These are phyloP conservation scores for Rosa hybrid DNA, from an alignment of 331 rosid genomes.

Conservation along the genomic window DNA sequence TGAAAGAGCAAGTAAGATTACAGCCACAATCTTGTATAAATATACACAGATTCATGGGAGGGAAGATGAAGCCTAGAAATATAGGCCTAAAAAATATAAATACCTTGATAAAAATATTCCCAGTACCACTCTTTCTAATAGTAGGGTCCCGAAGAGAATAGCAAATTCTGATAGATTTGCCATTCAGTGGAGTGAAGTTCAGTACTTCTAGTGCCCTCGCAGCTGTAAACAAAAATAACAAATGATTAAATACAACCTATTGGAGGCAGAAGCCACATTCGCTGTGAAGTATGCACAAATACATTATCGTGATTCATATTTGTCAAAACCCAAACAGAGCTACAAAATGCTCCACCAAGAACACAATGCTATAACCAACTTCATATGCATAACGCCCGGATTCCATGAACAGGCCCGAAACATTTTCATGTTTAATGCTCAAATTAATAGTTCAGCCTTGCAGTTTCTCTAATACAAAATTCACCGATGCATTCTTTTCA, in stretches of 20 bases:
- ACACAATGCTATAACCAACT: not conserved
- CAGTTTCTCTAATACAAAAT: not conserved
- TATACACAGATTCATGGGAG: no score
- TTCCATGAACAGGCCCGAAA: not conserved
- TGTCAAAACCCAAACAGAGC: not conserved
- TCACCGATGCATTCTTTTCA: not conserved
- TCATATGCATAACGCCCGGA: not conserved
- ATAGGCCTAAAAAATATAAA: not conserved
- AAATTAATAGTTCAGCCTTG: not conserved
- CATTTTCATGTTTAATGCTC: not conserved
- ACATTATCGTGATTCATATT: no score
- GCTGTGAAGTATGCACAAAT: not conserved
- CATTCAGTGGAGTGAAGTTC: conserved; percentile 77
- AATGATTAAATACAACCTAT: not conserved
- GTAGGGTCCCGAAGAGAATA: conserved; percentile 85
- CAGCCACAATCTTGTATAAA: not conserved
- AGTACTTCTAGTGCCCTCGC: conserved; percentile 72
- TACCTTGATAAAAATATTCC: conserved; percentile 81
- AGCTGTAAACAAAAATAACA: conserved; percentile 37
- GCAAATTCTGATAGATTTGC: conserved; percentile 64
- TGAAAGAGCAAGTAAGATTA: conserved; percentile 2
- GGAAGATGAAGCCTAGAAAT: not conserved
- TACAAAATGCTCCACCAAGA: not conserved
- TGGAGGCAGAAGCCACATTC: not conserved
- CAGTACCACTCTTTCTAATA: conserved; percentile 73